A percentile compares a stretch with the other conserved stretches of the same genome.
These are phyloP conservation scores for Porodaedalea pini DNA, from an alignment of 1,284 basidiomycete species.

Conservation along the genomic window DNA sequence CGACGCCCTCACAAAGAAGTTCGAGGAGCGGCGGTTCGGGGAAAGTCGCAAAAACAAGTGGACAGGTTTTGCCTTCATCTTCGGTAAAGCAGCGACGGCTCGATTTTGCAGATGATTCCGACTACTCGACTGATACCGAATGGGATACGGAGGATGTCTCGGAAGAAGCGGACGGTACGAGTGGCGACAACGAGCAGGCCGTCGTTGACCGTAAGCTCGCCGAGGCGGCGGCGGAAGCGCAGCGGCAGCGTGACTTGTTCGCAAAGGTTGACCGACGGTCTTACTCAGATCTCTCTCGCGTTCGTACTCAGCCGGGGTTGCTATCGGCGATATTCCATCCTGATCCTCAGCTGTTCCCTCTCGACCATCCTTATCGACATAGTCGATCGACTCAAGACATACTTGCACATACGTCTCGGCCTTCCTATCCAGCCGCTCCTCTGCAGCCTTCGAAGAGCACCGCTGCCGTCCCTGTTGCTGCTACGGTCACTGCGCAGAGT, in stretches of 20 bases:
- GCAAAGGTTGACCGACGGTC: slow-evolving; percentile 68
- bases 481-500: slow-evolving; percentile 41
- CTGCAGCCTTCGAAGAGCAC: slow-evolving; percentile 61
- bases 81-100: slow-evolving; percentile 12
- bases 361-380: slow-evolving; percentile 53
- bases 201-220: slow-evolving; percentile 5
- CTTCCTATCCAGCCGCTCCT: slow-evolving; percentile 23
- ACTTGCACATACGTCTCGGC: slow-evolving; percentile 29
- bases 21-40: neutral
- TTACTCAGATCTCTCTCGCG: slow-evolving; percentile 55
- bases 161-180: slow-evolving; percentile 22
- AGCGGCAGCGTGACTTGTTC: slow-evolving; percentile 73
- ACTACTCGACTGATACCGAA: slow-evolving; percentile 22
- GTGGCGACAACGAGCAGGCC: slow-evolving; percentile 27
- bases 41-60: neutral
- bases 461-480: slow-evolving; percentile 59
- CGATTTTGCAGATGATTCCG: slow-evolving; percentile 17
- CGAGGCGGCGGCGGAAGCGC: slow-evolving; percentile 50
- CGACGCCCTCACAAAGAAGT: neutral
- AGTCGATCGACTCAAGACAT: slow-evolving; percentile 50
- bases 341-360: slow-evolving; percentile 55
- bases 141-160: slow-evolving; percentile 32
- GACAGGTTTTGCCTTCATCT: neutral
- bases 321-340: slow-evolving; percentile 69
- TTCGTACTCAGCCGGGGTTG: slow-evolving; percentile 48